Conservation (phyloP, 2,329 filamentous ascomycete genomes). For the Paraphoma sp. region DNA sequence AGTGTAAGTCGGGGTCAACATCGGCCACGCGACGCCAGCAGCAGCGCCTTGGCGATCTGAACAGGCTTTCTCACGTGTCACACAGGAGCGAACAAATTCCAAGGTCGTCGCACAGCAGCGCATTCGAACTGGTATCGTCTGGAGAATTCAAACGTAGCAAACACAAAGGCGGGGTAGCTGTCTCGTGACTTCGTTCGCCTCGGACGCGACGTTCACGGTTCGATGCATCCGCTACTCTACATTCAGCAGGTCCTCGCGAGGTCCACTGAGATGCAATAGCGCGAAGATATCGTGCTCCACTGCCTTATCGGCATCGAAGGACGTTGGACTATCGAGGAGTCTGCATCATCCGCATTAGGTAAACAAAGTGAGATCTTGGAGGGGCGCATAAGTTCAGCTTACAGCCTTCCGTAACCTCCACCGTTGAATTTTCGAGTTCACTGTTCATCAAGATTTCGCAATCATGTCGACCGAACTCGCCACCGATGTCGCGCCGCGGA, state of each 20-base stretch:
- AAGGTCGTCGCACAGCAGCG: neutral
- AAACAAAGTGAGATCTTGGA: constrained; percentile 6
- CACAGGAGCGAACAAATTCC: neutral
- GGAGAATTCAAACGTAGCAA: neutral
- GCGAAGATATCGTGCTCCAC: constrained; percentile 18
- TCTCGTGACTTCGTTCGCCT: constrained; percentile 14
- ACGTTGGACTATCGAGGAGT: constrained; percentile 10
- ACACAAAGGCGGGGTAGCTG: constrained; percentile 9
- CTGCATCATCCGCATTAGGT: constrained; percentile 5
- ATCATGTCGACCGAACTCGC: constrained; percentile 41
- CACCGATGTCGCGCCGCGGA: constrained; percentile 25
- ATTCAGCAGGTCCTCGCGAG: constrained; percentile 35
- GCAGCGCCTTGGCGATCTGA: too few relatives aligned
- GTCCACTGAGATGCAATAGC: neutral
- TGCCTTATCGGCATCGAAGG: constrained; percentile 26
- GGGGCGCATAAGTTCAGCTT: constrained; percentile 6
- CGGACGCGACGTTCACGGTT: constrained; percentile 9
- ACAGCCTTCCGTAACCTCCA: neutral
- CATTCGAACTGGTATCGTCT: neutral
- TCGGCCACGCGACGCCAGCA: too few relatives aligned
- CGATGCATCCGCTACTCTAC: constrained; percentile 19
- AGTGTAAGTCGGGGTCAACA: too few relatives aligned
- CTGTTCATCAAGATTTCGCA: neutral
- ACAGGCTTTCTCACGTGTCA: too few relatives aligned
- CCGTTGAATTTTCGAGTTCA: too few relatives aligned